Base-by-base conservation (phyloP, 73 alveolate species). In the Blepharisma stoltei region DNA sequence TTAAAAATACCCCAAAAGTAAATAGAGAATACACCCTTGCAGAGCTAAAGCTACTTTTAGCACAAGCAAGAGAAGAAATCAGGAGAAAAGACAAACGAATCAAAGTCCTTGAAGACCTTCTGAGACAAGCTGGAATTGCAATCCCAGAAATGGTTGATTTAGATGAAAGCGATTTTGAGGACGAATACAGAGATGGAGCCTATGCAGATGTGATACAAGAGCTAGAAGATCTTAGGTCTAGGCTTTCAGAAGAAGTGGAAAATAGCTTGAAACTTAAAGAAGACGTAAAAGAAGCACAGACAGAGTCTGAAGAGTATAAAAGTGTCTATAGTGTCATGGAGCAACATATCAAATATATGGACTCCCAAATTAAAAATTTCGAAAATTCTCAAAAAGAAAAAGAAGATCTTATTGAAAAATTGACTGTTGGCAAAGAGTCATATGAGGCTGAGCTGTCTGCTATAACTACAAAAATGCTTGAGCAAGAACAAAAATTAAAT, bases 1-100 rank as follows among this genome's bases (percentile, higher is more conserved):
- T 96, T 67, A 89, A 96, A 88, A 96, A 96, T 80, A 96, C 88
- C 47, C 99, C 99, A 18, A 90, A 83, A 55, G 92, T 96, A 44
- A 96, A 96, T 82, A 14, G 73, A 60, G 73, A 60, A 25, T 60
- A 18, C 23, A 60, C 73, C 11, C 46, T 60, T 25, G 73, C 73
- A 1, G 73, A 60, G 46, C 23, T 60, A 25, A 60, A 60, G 46
- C 37, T 60, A 8, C 14, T 60, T n/a, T 38, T 60, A 14, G 45
- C 45, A 8, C 14, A 25, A 5, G 14, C 46, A 14, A 14, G 73
- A 60, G 73, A 60, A 25, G 73, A 60, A 60, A 60, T 60, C 38
- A 38, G 18, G 38, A 60, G 46, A 60, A 60, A 25, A 60, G 73
- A 60, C 46, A 60, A 25, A 60, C 0, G 45, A 60, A 60, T 60